These are phyloP conservation scores for Penicillium ochrochloron DNA, from an alignment of 495 filamentous ascomycete genomes.

Conservation along the genomic window DNA sequence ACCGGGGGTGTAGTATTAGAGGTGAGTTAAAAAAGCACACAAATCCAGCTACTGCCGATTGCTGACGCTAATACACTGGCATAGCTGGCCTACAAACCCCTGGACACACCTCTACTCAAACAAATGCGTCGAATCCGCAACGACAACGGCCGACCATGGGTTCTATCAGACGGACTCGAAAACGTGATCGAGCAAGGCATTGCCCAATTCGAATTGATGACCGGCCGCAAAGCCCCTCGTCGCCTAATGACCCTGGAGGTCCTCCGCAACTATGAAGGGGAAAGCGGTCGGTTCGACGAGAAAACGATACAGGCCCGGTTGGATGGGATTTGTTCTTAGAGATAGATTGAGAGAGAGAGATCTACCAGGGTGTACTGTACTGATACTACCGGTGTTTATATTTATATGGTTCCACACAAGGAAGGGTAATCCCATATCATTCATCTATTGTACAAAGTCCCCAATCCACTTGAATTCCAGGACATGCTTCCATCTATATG, in stretches of 20 bases:
- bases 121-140: conserved; percentile 65
- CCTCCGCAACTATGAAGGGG: conserved; percentile 54
- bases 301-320: conserved; percentile 49
- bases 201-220: conserved; percentile 83
- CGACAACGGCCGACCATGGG: conserved; percentile 68
- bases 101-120: conserved; percentile 69
- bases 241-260: conserved; percentile 74
- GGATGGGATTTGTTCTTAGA: conserved; percentile 36
- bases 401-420: neutral
- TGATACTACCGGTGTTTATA: neutral
- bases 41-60: no score
- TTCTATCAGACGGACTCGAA: conserved; percentile 79
- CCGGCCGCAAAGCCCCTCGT: conserved; percentile 77
- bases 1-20: conserved; percentile 84
- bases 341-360: neutral
- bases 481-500: conserved; percentile 11
- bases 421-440: neutral
- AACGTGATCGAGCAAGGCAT: conserved; percentile 81
- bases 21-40: conserved; percentile 38
- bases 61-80: conserved; percentile 24
- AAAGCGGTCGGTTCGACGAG: conserved; percentile 49
- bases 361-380: neutral
- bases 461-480: neutral
- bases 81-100: conserved; percentile 73
- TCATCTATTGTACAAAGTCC: conserved; percentile 4